Evolutionary conservation across 345 rosid genomes (phyloP).

Genomic region (Dipteronia dyeriana): DNA sequence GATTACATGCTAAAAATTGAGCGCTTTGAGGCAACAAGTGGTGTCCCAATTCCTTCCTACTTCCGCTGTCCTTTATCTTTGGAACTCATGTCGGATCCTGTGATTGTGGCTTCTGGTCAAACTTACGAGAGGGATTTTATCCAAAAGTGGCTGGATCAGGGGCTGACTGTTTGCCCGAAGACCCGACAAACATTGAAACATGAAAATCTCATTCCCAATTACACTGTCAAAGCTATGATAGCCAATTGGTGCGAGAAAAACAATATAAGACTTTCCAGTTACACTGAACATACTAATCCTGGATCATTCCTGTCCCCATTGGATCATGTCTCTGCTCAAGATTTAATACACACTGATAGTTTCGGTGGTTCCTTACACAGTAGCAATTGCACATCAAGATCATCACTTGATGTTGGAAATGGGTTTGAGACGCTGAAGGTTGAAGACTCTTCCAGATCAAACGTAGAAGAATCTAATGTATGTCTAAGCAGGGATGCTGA

Average conservation of each 20-base stretch:
- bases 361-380: slow-evolving; percentile 46
- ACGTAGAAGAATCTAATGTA: slow-evolving; percentile 40
- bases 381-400: slow-evolving; percentile 63
- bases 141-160: slow-evolving; percentile 83
- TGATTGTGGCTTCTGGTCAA: slow-evolving; percentile 93
- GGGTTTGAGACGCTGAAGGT: slow-evolving; percentile 61
- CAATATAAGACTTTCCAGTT: slow-evolving; percentile 39
- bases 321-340: slow-evolving; percentile 48
- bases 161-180: slow-evolving; percentile 84
- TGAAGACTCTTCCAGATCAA: slow-evolving; percentile 47
- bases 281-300: slow-evolving; percentile 32
- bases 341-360: slow-evolving; percentile 53
- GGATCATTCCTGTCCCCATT: slow-evolving; percentile 38
- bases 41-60: slow-evolving; percentile 67
- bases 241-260: slow-evolving; percentile 80
- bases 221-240: slow-evolving; percentile 92
- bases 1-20: slow-evolving; percentile 63
- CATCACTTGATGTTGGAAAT: slow-evolving; percentile 56
- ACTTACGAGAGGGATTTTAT: slow-evolving; percentile 88
- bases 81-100: slow-evolving; percentile 93
- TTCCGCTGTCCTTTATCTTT: slow-evolving; percentile 86
- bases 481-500: slow-evolving; percentile 47
- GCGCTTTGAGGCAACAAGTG: slow-evolving; percentile 53
- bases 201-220: slow-evolving; percentile 81
- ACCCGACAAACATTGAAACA: slow-evolving; percentile 66